Percentiles rank a stretch among this genome's conserved stretches.
Conservation (phyloP, 75 land plant species). For the Cryptomeria japonica region DNA sequence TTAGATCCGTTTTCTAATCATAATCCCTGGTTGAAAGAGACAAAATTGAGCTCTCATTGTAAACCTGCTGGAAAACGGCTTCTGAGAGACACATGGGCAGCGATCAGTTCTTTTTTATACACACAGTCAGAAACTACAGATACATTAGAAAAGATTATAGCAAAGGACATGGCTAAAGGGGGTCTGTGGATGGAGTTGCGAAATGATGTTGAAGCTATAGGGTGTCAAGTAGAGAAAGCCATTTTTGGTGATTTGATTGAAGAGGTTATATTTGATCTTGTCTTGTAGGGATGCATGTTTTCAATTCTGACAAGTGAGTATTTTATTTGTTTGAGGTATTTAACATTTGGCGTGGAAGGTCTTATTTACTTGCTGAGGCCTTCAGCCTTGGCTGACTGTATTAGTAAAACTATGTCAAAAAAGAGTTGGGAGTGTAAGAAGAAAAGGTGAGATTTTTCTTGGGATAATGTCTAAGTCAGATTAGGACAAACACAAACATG, state of each 20-base stretch:
- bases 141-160: slow-evolving; percentile 49
- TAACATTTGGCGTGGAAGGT: background rate
- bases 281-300: slow-evolving; percentile 10
- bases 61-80: slow-evolving; percentile 30
- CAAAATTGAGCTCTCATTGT: slow-evolving; percentile 20
- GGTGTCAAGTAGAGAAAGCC: slow-evolving; percentile 45
- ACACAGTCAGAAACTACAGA: slow-evolving; percentile 16
- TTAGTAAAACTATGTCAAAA: background rate
- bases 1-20: slow-evolving; percentile 32
- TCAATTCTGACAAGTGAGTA: background rate
- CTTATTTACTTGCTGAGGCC: slow-evolving; percentile 7
- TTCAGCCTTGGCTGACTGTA: background rate
- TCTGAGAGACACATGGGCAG: slow-evolving; percentile 35
- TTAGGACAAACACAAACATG: background rate
- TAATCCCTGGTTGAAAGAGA: slow-evolving; percentile 30
- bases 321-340: slow-evolving; percentile 4
- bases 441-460: background rate
- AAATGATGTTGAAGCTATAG: slow-evolving; percentile 34
- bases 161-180: slow-evolving; percentile 50
- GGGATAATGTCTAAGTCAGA: background rate
- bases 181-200: slow-evolving; percentile 55
- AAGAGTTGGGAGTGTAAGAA: background rate
- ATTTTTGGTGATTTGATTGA: slow-evolving; percentile 64
- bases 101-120: slow-evolving; percentile 24
- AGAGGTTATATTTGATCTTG: slow-evolving; percentile 46